A percentile compares a stretch with the other conserved stretches of the same genome.
phyloP scores from a whole-genome alignment of 1,284 basidiomycete species.

The Ganoderma meredithae region DNA sequence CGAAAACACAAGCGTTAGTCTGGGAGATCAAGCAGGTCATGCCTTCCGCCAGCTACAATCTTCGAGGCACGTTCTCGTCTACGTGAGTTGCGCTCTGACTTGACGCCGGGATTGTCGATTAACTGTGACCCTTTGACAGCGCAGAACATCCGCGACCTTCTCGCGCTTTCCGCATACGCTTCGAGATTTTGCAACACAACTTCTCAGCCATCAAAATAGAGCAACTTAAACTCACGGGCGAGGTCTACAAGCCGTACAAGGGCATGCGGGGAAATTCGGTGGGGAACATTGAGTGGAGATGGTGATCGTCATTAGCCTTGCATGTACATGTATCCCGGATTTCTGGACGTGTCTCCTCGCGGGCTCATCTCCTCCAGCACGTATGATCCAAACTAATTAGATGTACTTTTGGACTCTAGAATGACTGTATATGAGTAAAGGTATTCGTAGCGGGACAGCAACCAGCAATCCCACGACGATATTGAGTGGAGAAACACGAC shows the following conservation, averaged over 20 bases:
- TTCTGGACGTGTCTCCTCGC: neutral
- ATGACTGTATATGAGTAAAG: constrained; percentile 30
- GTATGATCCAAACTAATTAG: constrained; percentile 20
- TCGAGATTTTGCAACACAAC: constrained; percentile 76
- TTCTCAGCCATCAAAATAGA: constrained; percentile 87
- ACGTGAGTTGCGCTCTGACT: constrained; percentile 50
- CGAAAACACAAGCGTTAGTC: constrained; percentile 69
- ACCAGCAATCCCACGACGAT: neutral
- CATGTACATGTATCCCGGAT: constrained; percentile 11
- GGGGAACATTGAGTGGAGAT: constrained; percentile 79
- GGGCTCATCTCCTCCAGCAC: neutral
- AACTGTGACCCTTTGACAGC: constrained; percentile 36
- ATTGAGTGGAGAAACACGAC: constrained; percentile 13
- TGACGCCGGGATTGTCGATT: constrained; percentile 2
- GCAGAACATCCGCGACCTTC: constrained; percentile 58
- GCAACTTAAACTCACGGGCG: constrained; percentile 83
- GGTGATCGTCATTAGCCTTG: constrained; percentile 47
- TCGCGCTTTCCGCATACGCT: constrained; percentile 76
- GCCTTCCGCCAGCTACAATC: constrained; percentile 72
- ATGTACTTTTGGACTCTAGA: constrained; percentile 32
- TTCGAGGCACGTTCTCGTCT: constrained; percentile 82
- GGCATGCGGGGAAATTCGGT: constrained; percentile 70
- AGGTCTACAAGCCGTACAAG: constrained; percentile 78
- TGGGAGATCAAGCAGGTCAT: constrained; percentile 82
- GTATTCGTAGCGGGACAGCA: constrained; percentile 11